These are phyloP conservation scores for Yarrowia alimentaria DNA, from an alignment of 805 yeast species.

Conservation along the genomic window DNA sequence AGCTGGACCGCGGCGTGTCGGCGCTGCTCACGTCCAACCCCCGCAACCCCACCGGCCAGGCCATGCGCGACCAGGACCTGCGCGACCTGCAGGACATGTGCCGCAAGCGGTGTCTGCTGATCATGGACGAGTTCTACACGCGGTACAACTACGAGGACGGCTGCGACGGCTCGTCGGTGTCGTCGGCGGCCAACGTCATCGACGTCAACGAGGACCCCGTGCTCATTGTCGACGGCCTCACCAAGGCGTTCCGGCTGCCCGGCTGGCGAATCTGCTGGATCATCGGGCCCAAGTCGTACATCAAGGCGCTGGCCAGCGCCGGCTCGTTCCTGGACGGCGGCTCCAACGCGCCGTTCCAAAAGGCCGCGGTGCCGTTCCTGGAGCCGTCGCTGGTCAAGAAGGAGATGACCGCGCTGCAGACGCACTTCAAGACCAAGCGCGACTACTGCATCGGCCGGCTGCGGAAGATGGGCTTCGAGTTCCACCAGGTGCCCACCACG, in stretches of 20 bases:
- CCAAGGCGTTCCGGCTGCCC: constrained; percentile 60
- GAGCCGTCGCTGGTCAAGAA: constrained; percentile 49
- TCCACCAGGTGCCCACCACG: constrained; percentile 53
- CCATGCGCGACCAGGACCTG: constrained; percentile 50
- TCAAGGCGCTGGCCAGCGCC: constrained; percentile 53
- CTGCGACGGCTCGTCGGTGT: constrained; percentile 54
- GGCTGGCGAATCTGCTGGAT: constrained; percentile 68
- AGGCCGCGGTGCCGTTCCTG: constrained; percentile 55
- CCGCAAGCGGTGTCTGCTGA: constrained; percentile 51
- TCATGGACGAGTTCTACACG: constrained; percentile 64
- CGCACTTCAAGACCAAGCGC: constrained; percentile 56
- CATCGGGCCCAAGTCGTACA: constrained; percentile 60
- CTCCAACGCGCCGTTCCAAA: constrained; percentile 59
- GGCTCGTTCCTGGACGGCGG: constrained; percentile 64
- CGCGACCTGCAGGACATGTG: constrained; percentile 52
- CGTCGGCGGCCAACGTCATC: constrained; percentile 51
- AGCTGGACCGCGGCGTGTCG: constrained; percentile 55
- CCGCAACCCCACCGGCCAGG: constrained; percentile 60
- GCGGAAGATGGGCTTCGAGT: constrained; percentile 52
- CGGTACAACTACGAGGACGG: constrained; percentile 55
- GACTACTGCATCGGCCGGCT: constrained; percentile 54
- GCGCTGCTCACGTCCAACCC: constrained; percentile 57
- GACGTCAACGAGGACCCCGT: constrained; percentile 61
- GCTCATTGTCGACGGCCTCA: constrained; percentile 57
- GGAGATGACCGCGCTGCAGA: constrained; percentile 58